Percentiles rank a stretch among this genome's conserved stretches.
phyloP scores from a whole-genome alignment of 2,329 filamentous ascomycete species.

The Boeremia exigua region DNA sequence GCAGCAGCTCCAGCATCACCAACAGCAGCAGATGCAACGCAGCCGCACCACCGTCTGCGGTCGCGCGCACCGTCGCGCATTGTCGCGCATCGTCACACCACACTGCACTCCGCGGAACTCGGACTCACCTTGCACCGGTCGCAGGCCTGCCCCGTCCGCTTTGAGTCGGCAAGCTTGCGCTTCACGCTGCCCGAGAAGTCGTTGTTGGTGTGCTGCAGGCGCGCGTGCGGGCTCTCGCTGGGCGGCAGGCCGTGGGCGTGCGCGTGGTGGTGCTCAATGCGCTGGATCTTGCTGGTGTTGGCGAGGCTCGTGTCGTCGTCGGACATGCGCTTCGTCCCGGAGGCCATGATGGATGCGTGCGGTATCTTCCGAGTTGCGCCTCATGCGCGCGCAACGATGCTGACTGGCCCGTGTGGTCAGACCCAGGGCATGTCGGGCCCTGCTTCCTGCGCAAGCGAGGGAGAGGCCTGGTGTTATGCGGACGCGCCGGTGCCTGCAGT shows the following conservation, averaged over 20 bases:
- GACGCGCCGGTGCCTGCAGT: not conserved
- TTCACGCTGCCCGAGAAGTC: conserved; percentile 51
- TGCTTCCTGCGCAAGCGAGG: not conserved
- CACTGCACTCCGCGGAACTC: no score
- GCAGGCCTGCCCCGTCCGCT: conserved; percentile 81
- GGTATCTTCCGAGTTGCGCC: conserved; percentile 19
- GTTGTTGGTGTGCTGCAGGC: conserved; percentile 22
- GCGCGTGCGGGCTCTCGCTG: conserved; percentile 19
- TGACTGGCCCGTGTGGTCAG: conserved; percentile 15
- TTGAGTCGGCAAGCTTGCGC: conserved; percentile 61
- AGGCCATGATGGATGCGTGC: conserved; percentile 27
- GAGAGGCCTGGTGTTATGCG: not conserved
- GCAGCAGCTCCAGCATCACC: not conserved
- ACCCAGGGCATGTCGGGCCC: not conserved
- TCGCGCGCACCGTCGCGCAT: not conserved
- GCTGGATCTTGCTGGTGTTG: conserved; percentile 40
- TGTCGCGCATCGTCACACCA: no score
- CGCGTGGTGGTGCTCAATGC: conserved; percentile 37
- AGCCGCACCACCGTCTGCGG: no score
- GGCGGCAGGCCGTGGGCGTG: not conserved
- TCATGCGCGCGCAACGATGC: conserved; percentile 23
- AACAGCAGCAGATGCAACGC: no score
- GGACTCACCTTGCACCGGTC: conserved; percentile 78
- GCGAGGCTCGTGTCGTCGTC: conserved; percentile 20
- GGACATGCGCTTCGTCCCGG: conserved; percentile 23